Conservation (phyloP, 2,329 filamentous ascomycete species). For the Pseudopithomyces chartarum region DNA sequence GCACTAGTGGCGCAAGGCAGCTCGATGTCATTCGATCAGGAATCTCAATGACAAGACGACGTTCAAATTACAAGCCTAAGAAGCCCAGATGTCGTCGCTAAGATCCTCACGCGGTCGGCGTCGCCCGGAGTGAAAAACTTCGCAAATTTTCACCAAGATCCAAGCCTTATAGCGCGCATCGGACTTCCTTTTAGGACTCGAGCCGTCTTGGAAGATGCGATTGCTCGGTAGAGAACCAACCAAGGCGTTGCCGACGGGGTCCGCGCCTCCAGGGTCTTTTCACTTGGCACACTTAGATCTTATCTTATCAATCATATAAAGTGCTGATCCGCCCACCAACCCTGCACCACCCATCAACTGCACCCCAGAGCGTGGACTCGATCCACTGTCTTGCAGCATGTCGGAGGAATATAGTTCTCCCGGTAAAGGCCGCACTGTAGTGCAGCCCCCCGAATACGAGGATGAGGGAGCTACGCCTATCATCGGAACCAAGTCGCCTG, state of each 20-base stretch:
- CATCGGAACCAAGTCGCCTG: constrained; percentile 49
- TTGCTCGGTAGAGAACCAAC: neutral
- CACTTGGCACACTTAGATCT: constrained; percentile 2
- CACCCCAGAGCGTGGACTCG: neutral
- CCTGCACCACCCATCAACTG: neutral
- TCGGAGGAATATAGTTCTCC: constrained; percentile 15
- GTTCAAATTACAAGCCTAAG: neutral
- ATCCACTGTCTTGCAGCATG: constrained; percentile 8
- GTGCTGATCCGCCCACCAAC: neutral
- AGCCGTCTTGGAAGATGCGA: neutral
- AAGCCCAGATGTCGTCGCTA: neutral
- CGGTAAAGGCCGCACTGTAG: neutral
- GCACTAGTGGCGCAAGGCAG: neutral
- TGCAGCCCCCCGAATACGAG: neutral
- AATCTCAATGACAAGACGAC: neutral
- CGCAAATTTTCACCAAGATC: neutral
- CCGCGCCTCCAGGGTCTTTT: neutral
- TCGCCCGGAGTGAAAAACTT: neutral
- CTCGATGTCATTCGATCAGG: neutral
- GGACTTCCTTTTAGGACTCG: neutral
- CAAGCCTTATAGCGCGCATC: neutral
- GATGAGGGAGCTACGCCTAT: constrained; percentile 17
- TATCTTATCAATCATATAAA: constrained; percentile 15
- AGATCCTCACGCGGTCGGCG: neutral
- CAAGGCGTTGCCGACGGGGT: neutral